Percentiles rank a stretch among this genome's conserved stretches.
Conservation (phyloP, 371 early-diverging fungal genomes). For the Circinella umbellata region DNA sequence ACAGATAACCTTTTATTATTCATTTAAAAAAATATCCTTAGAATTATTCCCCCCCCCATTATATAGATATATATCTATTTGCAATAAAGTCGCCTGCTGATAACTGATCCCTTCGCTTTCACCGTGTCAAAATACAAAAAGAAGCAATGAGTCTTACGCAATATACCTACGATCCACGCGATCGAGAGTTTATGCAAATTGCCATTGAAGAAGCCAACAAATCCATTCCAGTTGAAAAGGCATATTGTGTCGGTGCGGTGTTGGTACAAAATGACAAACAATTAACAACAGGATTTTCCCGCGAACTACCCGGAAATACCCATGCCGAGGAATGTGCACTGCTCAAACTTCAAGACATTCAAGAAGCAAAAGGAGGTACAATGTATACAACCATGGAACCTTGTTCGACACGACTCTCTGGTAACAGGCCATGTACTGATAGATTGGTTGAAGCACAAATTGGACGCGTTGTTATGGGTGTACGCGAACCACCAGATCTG, state of each 20-base stretch:
- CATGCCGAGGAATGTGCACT: slow-evolving; percentile 91
- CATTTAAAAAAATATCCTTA: too few relatives aligned
- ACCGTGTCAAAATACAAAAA: too few relatives aligned
- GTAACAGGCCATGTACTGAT: slow-evolving; percentile 73
- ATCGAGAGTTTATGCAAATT: slow-evolving; percentile 38
- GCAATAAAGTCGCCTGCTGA: too few relatives aligned
- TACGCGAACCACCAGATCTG: slow-evolving; percentile 86
- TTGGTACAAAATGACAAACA: slow-evolving; percentile 55
- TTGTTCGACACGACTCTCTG: slow-evolving; percentile 79
- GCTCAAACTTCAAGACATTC: slow-evolving; percentile 56
- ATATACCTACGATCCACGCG: slow-evolving; percentile 35
- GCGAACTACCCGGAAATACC: slow-evolving; percentile 90
- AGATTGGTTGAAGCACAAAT: slow-evolving; percentile 75
- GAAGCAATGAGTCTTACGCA: slow-evolving; percentile 21
- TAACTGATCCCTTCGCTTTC: background rate
- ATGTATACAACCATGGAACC: slow-evolving; percentile 96
- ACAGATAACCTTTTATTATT: too few relatives aligned
- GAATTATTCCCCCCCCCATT: too few relatives aligned
- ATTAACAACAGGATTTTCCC: slow-evolving; percentile 78
- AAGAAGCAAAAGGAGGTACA: slow-evolving; percentile 39
- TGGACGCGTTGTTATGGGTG: slow-evolving; percentile 82
- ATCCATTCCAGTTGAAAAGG: slow-evolving; percentile 77
- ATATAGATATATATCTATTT: too few relatives aligned
- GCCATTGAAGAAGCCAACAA: slow-evolving; percentile 82
- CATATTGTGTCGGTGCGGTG: slow-evolving; percentile 94